Conservation (phyloP, 2,329 filamentous ascomycete species). For the Monilinia vaccinii-corymbosi region DNA sequence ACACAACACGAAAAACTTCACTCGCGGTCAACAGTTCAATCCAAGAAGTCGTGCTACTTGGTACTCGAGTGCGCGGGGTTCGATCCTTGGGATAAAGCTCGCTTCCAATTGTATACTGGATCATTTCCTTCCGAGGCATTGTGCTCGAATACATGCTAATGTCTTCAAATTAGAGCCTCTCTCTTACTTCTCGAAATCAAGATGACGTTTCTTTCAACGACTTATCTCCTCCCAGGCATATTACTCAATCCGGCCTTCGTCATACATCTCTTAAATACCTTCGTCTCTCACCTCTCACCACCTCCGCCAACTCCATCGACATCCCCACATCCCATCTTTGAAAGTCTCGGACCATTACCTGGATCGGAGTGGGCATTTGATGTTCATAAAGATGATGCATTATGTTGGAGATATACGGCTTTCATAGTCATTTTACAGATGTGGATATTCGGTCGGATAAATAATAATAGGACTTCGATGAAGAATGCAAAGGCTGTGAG, state of each 20-base stretch:
- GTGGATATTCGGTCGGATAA: conserved; percentile 28
- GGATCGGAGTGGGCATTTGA: conserved; percentile 29
- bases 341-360: conserved; percentile 26
- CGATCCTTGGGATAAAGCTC: background rate
- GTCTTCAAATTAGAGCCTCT: background rate
- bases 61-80: background rate
- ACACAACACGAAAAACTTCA: background rate
- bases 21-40: background rate
- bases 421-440: conserved; percentile 33
- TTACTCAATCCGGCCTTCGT: conserved; percentile 33
- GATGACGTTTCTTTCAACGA: conserved; percentile 23
- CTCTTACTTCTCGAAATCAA: conserved; percentile 5
- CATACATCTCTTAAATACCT: conserved; percentile 33
- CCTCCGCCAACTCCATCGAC: conserved; percentile 23
- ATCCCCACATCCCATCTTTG: conserved; percentile 25
- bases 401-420: conserved; percentile 33
- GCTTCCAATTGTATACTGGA: background rate
- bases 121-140: background rate
- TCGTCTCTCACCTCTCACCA: conserved; percentile 30
- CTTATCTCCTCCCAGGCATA: conserved; percentile 31
- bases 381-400: conserved; percentile 30
- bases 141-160: background rate
- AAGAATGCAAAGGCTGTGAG: conserved; percentile 19
- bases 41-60: background rate
- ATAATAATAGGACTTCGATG: conserved; percentile 20